phyloP scores from a whole-genome alignment of 1,284 basidiomycete genomes.

The Hymenochaete sp. region DNA sequence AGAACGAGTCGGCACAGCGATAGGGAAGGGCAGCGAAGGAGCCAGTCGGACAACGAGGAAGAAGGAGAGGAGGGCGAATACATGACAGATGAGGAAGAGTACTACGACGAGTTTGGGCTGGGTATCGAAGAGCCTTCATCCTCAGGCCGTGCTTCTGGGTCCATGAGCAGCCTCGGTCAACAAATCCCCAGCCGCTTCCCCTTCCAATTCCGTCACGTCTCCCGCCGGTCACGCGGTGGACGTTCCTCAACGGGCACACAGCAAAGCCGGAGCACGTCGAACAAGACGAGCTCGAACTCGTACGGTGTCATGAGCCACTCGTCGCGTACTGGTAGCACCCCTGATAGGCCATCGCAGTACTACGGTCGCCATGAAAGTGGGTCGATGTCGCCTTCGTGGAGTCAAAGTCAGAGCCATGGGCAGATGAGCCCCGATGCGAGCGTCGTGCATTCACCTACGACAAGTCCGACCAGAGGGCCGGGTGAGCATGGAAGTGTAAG shows the following conservation, averaged over 20 bases:
- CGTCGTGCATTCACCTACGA: constrained; percentile 15
- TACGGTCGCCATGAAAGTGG: constrained; percentile 11
- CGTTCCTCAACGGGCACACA: constrained; percentile 33
- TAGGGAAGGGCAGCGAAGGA: constrained; percentile 27
- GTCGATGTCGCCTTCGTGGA: constrained; percentile 10
- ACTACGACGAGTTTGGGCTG: constrained; percentile 22
- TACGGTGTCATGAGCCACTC: constrained; percentile 9
- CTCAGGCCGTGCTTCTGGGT: constrained; percentile 52
- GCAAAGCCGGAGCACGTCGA: constrained; percentile 8
- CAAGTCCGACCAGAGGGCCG: constrained; percentile 19
- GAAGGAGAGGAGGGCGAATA: constrained; percentile 33
- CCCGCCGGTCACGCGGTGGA: constrained; percentile 17
- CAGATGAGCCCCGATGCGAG: constrained; percentile 3
- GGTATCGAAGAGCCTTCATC: constrained; percentile 40
- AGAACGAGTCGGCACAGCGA: constrained; percentile 31
- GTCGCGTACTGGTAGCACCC: constrained; percentile 18
- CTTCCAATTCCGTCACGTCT: constrained; percentile 53
- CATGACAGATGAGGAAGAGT: constrained; percentile 31
- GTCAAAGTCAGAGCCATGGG: constrained; percentile 7
- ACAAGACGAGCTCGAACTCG: constrained; percentile 23
- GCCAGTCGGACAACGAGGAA: constrained; percentile 27
- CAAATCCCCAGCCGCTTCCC: constrained; percentile 62
- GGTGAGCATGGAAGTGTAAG: constrained; percentile 10
- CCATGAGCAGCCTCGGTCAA: constrained; percentile 73
- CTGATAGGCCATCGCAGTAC: too few relatives aligned